phyloP scores from a whole-genome alignment of 2,329 filamentous ascomycete genomes.

The Claviceps cyperi region DNA sequence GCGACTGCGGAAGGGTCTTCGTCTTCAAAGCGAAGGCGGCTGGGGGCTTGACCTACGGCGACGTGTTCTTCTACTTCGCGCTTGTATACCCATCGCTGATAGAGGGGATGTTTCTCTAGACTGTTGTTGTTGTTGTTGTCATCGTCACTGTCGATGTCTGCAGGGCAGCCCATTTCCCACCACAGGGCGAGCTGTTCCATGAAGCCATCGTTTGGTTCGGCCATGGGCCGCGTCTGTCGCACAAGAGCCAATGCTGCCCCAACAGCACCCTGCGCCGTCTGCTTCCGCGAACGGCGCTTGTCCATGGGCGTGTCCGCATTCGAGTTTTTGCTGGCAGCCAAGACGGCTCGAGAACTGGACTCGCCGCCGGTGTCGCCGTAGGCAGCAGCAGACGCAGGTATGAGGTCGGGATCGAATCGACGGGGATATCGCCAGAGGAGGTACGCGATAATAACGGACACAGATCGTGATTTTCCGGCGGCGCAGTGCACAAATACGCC shows the following conservation, averaged over 20 bases:
- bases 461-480: conserved; percentile 90
- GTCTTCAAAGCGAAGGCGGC: conserved; percentile 71
- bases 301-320: conserved; percentile 3
- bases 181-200: conserved; percentile 79
- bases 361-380: conserved; percentile 7
- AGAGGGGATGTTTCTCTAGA: conserved; percentile 52
- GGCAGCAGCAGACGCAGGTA: conserved; percentile 10
- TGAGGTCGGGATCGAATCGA: conserved; percentile 30
- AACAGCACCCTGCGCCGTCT: conserved; percentile 33
- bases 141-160: conserved; percentile 21
- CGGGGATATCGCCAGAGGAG: conserved; percentile 54
- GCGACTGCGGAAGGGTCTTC: conserved; percentile 29
- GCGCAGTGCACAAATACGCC: conserved; percentile 58
- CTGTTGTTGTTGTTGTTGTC: too few relatives aligned
- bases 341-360: neutral
- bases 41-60: conserved; percentile 65
- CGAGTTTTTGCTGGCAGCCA: neutral
- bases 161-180: conserved; percentile 70
- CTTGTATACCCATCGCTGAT: conserved; percentile 56
- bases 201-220: conserved; percentile 84
- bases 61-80: conserved; percentile 42
- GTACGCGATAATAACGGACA: conserved; percentile 72
- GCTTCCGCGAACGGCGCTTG: conserved; percentile 11
- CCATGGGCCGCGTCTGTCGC: conserved; percentile 56
- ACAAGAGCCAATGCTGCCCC: conserved; percentile 53